Percentiles rank a stretch among this genome's conserved stretches.
phyloP scores from a whole-genome alignment of 2,329 filamentous ascomycete genomes.

The Akanthomyces muscarius region DNA sequence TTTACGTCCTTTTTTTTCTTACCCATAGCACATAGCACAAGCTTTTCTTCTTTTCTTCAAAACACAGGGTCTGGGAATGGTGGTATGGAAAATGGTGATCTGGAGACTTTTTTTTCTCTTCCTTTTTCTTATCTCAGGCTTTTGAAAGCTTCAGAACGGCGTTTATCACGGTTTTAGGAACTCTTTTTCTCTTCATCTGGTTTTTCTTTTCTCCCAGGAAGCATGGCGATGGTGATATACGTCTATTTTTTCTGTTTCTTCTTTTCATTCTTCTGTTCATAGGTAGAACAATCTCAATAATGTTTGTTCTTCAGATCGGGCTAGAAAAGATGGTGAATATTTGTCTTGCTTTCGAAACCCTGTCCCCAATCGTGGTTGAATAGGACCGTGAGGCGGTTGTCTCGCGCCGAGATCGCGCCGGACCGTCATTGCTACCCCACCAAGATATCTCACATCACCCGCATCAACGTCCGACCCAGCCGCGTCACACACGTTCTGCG shows the following conservation, averaged over 20 bases:
- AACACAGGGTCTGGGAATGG: conserved; percentile 8
- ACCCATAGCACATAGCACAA: conserved; percentile 1
- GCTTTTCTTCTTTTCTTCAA: background rate
- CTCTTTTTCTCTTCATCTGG: conserved; percentile 24
- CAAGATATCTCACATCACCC: background rate
- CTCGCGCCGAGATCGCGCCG: background rate
- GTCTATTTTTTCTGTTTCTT: conserved; percentile 20
- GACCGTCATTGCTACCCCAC: background rate
- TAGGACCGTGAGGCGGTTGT: background rate
- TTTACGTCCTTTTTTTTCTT: background rate
- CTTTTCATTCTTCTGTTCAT: conserved; percentile 6
- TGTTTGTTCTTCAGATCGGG: conserved; percentile 13
- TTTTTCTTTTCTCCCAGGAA: conserved; percentile 17
- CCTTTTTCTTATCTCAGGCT: conserved; percentile 5
- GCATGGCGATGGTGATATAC: conserved; percentile 16
- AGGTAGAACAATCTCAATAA: conserved; percentile 5
- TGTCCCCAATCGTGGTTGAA: background rate
- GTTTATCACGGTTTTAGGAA: conserved; percentile 30
- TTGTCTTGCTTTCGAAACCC: no score
- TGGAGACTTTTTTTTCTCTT: conserved; percentile 6
- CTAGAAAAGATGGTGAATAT: background rate
- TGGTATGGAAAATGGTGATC: conserved; percentile 10
- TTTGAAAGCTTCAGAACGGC: conserved; percentile 19
- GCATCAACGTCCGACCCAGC: background rate
- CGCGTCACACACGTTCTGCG: background rate